Conservation (phyloP, 192 early-diverging fungal species). For the Physocladia obscura region DNA sequence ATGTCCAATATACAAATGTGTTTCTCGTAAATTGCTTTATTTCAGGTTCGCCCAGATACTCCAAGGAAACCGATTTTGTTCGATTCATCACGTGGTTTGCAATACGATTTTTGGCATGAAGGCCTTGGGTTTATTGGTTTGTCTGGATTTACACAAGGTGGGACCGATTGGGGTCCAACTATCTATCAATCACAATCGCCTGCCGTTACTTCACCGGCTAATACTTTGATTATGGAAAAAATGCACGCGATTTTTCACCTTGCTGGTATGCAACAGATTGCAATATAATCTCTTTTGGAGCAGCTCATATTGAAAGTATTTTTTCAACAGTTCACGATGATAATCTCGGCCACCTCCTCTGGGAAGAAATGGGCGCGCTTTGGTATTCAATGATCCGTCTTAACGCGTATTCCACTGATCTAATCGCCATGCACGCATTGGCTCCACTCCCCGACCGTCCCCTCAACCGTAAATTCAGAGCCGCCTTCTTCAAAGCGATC, state of each 20-base stretch:
- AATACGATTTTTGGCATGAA: conserved; percentile 21
- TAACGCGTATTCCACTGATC: conserved; percentile 17
- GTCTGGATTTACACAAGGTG: conserved; percentile 17
- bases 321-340: conserved; percentile 21
- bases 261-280: conserved; percentile 5
- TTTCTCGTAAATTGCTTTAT: not conserved
- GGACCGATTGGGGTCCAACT: conserved; percentile 3
- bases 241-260: conserved; percentile 31
- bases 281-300: not conserved
- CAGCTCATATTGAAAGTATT: not conserved
- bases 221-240: not conserved
- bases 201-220: conserved; percentile 4
- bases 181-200: not conserved
- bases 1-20: not conserved
- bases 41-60: conserved; percentile 1
- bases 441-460: conserved; percentile 13
- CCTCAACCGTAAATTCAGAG: conserved; percentile 20
- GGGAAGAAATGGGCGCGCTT: conserved; percentile 34
- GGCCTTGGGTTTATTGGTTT: conserved; percentile 12
- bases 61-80: conserved; percentile 17
- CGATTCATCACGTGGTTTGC: not conserved
- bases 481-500: conserved; percentile 26
- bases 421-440: conserved; percentile 8
- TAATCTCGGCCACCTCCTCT: conserved; percentile 34
- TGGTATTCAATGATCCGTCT: conserved; percentile 33